Conservation (phyloP, 805 yeast species). For the Monosporozyma aquatica region DNA sequence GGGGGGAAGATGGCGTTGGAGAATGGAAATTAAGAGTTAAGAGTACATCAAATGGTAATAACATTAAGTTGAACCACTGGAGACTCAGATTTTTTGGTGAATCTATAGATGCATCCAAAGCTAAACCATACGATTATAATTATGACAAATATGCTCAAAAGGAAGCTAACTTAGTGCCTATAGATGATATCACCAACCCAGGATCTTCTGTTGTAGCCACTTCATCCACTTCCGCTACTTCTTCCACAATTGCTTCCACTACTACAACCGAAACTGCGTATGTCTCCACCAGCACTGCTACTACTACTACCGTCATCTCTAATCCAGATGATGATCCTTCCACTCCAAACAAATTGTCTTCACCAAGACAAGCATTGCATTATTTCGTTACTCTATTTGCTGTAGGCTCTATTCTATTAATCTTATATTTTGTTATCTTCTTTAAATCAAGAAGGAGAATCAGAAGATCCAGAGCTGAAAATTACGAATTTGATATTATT, state of each 20-base stretch:
- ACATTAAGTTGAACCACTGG: slow-evolving; percentile 52
- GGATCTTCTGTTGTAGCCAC: neutral
- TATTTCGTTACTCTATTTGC: slow-evolving; percentile 53
- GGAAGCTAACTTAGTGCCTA: neutral
- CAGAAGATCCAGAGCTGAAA: slow-evolving; percentile 56
- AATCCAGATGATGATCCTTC: slow-evolving; percentile 19
- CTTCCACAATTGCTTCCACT: slow-evolving; percentile 5
- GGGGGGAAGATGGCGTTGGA: slow-evolving; percentile 92
- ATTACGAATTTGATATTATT: slow-evolving; percentile 69
- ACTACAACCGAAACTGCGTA: slow-evolving; percentile 3
- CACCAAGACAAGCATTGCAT: slow-evolving; percentile 44
- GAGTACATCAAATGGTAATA: slow-evolving; percentile 34
- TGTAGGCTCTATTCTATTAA: slow-evolving; percentile 44
- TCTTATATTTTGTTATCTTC: slow-evolving; percentile 39
- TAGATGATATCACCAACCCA: neutral
- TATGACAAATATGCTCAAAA: neutral
- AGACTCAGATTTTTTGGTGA: slow-evolving; percentile 78
- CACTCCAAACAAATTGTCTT: slow-evolving; percentile 29
- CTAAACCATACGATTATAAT: slow-evolving; percentile 32
- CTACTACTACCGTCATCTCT: slow-evolving; percentile 1
- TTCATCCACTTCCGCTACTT: slow-evolving; percentile 3
- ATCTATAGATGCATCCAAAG: slow-evolving; percentile 52
- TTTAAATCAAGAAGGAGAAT: slow-evolving; percentile 34
- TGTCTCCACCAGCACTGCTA: slow-evolving; percentile 1
- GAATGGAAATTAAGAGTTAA: slow-evolving; percentile 68